These are phyloP conservation scores for Boletus tomentosulus DNA, from an alignment of 768 basidiomycete genomes.

Conservation along the genomic window DNA sequence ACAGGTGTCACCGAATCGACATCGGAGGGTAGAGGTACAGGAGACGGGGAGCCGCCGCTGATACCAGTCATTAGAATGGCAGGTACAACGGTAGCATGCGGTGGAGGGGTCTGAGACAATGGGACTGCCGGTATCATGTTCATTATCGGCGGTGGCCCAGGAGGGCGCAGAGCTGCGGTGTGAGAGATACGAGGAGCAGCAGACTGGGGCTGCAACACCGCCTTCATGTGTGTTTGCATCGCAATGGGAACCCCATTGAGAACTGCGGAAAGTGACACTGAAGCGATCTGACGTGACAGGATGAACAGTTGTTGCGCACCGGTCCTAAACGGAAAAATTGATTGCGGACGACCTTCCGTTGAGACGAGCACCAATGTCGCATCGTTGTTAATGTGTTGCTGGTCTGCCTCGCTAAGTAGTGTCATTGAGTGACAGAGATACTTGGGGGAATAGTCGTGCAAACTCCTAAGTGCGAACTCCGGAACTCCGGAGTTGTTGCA, in stretches of 20 bases:
- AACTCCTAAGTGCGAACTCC: no score
- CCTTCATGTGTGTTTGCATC: conserved; percentile 56
- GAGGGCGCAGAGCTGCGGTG: conserved; percentile 35
- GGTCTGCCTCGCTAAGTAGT: conserved; percentile 52
- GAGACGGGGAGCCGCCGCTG: conserved; percentile 29
- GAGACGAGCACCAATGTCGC: conserved; percentile 40
- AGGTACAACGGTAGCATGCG: conserved; percentile 18
- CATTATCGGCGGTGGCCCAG: conserved; percentile 35
- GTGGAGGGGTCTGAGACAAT: conserved; percentile 33
- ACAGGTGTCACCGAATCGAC: conserved; percentile 32
- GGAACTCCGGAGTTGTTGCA: no score
- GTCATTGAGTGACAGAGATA: conserved; percentile 54
- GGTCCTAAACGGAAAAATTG: conserved; percentile 45
- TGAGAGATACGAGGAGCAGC: conserved; percentile 52
- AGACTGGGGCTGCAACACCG: conserved; percentile 53
- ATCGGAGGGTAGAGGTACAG: conserved; percentile 40
- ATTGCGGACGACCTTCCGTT: conserved; percentile 48
- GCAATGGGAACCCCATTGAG: conserved; percentile 51
- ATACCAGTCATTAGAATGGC: conserved; percentile 31
- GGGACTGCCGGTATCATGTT: conserved; percentile 29
- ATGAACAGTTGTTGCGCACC: conserved; percentile 27
- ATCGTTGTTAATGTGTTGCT: conserved; percentile 48
- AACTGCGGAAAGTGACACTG: conserved; percentile 22
- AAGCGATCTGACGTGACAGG: conserved; percentile 21
- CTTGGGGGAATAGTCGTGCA: conserved; percentile 65